Evolutionary conservation across 1,284 basidiomycete genomes (phyloP).

Genomic region (Malassezia brasiliensis): DNA sequence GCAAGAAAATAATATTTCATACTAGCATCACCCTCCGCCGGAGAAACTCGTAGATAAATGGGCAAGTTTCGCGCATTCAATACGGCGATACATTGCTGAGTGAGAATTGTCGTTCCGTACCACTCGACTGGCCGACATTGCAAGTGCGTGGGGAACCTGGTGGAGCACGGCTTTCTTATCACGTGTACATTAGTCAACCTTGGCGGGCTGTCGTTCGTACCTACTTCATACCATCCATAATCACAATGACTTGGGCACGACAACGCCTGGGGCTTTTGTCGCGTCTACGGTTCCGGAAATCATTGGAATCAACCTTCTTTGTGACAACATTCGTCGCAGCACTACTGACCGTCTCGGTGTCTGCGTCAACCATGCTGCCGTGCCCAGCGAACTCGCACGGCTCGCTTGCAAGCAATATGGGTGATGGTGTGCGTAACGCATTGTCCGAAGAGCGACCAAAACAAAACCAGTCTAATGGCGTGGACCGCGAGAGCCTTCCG

Average conservation of each 20-base stretch:
- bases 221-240: too few species aligned
- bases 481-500: background rate
- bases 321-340: slow-evolving; percentile 27
- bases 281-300: background rate
- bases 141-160: background rate
- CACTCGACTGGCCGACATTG: background rate
- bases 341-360: slow-evolving; percentile 27
- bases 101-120: background rate
- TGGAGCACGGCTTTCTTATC: background rate
- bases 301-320: slow-evolving; percentile 23
- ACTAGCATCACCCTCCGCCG: background rate
- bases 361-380: slow-evolving; percentile 29
- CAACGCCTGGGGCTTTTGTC: background rate
- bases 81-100: slow-evolving; percentile 14
- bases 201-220: too few species aligned
- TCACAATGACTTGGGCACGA: background rate
- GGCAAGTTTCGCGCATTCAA: slow-evolving; percentile 3
- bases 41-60: background rate
- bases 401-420: background rate
- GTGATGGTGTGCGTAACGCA: slow-evolving; percentile 1
- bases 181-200: slow-evolving; percentile 6
- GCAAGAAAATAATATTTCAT: slow-evolving; percentile 17
- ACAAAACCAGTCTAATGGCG: background rate
- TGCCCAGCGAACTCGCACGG: slow-evolving; percentile 24
- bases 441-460: slow-evolving; percentile 11